Evolutionary conservation across 1,284 basidiomycete species (phyloP).

Genomic region (Microbotryum scabiosae): DNA sequence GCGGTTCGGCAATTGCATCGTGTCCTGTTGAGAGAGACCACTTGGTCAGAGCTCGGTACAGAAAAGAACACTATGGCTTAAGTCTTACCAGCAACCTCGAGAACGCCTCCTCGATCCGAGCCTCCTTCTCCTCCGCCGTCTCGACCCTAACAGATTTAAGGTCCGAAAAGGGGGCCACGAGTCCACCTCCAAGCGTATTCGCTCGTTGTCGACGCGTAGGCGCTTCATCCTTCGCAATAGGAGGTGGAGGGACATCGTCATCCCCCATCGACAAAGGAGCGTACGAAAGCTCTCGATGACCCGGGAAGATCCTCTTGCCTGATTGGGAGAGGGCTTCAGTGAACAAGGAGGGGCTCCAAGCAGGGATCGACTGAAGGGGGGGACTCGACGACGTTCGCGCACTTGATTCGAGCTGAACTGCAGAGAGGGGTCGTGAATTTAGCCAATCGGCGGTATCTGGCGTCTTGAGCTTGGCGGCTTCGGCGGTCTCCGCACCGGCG

Average conservation of each 20-base stretch:
- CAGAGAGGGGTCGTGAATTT: too few species aligned
- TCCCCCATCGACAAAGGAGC: neutral
- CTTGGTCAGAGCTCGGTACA: too few species aligned
- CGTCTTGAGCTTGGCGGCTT: too few species aligned
- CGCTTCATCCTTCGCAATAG: neutral
- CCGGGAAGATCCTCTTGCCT: too few species aligned
- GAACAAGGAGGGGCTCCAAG: too few species aligned
- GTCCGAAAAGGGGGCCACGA: neutral
- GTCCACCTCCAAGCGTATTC: conserved; percentile 10
- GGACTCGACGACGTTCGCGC: too few species aligned
- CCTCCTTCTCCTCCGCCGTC: conserved; percentile 3
- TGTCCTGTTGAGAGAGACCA: conserved; percentile 11
- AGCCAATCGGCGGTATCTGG: too few species aligned
- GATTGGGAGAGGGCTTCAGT: too few species aligned
- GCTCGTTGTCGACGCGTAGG: conserved; percentile 7
- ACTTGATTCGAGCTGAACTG: too few species aligned
- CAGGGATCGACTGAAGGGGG: too few species aligned
- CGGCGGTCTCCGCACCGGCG: neutral
- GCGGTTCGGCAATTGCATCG: conserved; percentile 24
- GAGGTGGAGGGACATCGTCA: neutral
- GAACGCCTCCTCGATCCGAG: conserved; percentile 20
- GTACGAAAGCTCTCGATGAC: neutral
- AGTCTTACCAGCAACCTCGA: conserved; percentile 15
- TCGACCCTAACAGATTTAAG: conserved; percentile 1
- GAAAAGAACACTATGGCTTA: too few species aligned